Percentiles rank a stretch among this genome's conserved stretches.
phyloP scores from a whole-genome alignment of 2,329 filamentous ascomycete genomes.

The Talaromyces piceae region DNA sequence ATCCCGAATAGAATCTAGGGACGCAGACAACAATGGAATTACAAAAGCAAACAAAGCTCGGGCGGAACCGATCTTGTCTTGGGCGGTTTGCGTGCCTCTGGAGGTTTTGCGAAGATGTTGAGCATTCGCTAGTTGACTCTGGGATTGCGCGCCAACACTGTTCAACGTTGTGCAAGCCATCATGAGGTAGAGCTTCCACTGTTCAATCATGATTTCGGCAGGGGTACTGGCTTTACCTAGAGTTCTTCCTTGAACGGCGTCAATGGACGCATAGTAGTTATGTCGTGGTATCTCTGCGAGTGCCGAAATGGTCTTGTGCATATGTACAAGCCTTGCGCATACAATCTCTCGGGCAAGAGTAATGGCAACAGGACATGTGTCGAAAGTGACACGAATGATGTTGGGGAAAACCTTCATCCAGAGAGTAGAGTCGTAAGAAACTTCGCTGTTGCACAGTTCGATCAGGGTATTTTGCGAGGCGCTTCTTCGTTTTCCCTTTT shows the following conservation, averaged over 20 bases:
- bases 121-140: slow-evolving; percentile 52
- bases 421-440: slow-evolving; percentile 85
- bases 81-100: slow-evolving; percentile 53
- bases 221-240: slow-evolving; percentile 53
- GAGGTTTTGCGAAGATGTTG: slow-evolving; percentile 81
- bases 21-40: slow-evolving; percentile 75
- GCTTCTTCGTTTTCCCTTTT: slow-evolving; percentile 79
- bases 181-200: slow-evolving; percentile 96
- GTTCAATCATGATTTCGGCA: slow-evolving; percentile 83
- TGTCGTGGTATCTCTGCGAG: slow-evolving; percentile 66
- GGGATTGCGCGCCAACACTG: slow-evolving; percentile 62
- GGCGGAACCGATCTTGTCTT: slow-evolving; percentile 79
- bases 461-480: slow-evolving; percentile 80
- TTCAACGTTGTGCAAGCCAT: slow-evolving; percentile 95
- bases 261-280: slow-evolving; percentile 31
- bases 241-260: slow-evolving; percentile 26
- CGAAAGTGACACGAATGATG: slow-evolving; percentile 79
- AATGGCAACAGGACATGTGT: slow-evolving; percentile 85
- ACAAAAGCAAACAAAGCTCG: slow-evolving; percentile 84
- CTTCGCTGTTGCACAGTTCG: slow-evolving; percentile 90
- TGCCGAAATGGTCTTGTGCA: slow-evolving; percentile 76
- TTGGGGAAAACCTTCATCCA: slow-evolving; percentile 99
- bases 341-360: slow-evolving; percentile 86
- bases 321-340: slow-evolving; percentile 84
- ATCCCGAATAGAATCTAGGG: slow-evolving; percentile 73